Evolutionary conservation across 2,329 filamentous ascomycete species (phyloP), one percentile per base, ranked within the genome.

Genomic region (Aspergillus sp.): DNA sequence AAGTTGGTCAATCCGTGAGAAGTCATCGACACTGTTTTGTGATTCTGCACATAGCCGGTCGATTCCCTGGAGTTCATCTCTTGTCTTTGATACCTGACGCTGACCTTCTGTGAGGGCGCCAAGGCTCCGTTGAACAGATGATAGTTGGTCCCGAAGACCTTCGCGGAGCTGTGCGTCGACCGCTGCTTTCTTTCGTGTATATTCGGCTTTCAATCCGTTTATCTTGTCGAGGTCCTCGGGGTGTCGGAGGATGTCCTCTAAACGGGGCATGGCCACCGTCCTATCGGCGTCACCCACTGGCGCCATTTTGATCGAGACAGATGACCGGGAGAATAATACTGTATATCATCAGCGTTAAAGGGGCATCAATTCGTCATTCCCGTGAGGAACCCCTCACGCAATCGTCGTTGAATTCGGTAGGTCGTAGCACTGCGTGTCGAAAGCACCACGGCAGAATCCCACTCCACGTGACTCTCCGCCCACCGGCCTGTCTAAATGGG

Each of bases 181-280:
- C 56, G 90, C 90, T 30, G 85, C 85, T 79, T 99, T 99, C 80
- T 97, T 98, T 71, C 95, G 91, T 65, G 86, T 85, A 78, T 98
- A 96, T 74, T 99, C 95, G 64, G 89, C 85, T 79, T 96, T 96
- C 71, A 99, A 83, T 47, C 87, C 87, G 52, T 88, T 81, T 69
- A 99, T 93, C 82, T 97, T 98, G 80, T 99, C 95, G 65, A 99
- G 87, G 77, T 99, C 95, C 73, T 99, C 95, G 3, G 95, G 91
- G 71, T 96, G 92, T 69, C 92, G 91, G 65, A 99, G 87, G 61
- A 98, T 86, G 81, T 98, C 93, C 64, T 92, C 86, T 74, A 99
- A 87, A 81, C 93, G 93, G 9, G 76, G 78, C 74, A 90, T 85
- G 47, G 85, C 84, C 62, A 82, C 77, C 57, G 78, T 80, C 85